Evolutionary conservation across 2,329 filamentous ascomycete genomes (phyloP).

Genomic region (Curvularia lunata): DNA sequence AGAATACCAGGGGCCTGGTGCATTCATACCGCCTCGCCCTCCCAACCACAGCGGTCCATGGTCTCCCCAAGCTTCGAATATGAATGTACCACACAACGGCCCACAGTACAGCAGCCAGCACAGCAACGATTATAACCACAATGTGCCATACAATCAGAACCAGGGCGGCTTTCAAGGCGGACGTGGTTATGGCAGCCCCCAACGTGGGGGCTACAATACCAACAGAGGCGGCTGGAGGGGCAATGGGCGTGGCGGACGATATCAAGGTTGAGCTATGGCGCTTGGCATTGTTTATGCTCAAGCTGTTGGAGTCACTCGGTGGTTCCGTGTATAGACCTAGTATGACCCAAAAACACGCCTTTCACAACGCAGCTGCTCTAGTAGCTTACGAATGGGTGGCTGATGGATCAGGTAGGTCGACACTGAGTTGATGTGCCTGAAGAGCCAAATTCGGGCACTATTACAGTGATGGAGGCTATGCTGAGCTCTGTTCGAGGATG

Average conservation of each 20-base stretch:
- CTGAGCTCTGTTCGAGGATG: not conserved
- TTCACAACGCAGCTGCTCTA: no score
- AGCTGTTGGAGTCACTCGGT: no score
- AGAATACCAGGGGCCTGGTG: conserved; percentile 24
- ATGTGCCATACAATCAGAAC: conserved; percentile 1
- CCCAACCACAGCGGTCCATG: conserved; percentile 33
- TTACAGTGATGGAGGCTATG: no score
- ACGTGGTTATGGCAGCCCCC: conserved; percentile 22
- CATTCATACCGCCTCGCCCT: conserved; percentile 32
- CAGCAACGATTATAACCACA: conserved; percentile 15
- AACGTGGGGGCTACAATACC: conserved; percentile 23
- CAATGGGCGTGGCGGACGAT: conserved; percentile 24
- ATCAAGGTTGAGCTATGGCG: conserved; percentile 4
- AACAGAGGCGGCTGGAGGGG: conserved; percentile 27
- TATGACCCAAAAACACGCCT: no score
- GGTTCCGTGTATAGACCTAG: no score
- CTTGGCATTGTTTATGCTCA: not conserved
- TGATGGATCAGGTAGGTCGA: no score
- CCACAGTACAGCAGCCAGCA: conserved; percentile 9
- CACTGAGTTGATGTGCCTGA: no score
- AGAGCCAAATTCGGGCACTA: no score
- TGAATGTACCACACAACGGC: conserved; percentile 23
- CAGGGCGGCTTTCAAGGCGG: conserved; percentile 19
- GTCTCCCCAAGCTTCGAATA: conserved; percentile 29
- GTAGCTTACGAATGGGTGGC: no score